Evolutionary conservation across 768 basidiomycete genomes (phyloP), one percentile per base, ranked within the genome.

Genomic region (Pleurotus giganteus): DNA sequence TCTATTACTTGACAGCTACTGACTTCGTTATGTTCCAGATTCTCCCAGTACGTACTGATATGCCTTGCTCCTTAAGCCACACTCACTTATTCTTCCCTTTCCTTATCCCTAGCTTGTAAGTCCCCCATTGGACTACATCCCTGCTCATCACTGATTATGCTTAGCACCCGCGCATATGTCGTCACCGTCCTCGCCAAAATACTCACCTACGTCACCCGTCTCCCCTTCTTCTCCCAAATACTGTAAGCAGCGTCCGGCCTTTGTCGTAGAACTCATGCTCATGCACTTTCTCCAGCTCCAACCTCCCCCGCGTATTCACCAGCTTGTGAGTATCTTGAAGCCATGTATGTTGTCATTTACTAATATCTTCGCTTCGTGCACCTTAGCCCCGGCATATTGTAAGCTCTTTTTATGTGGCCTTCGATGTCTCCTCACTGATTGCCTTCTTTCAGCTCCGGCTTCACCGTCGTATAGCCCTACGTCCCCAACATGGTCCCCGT

Each of bases 151-250:
- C 58, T 43, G 54, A 57, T n/a, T 4, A 28, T 43, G 19, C 34
- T 52, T 63, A 88, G 88, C 90, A 4, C 89, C 91, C 29, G 81
- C 84, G 21, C 86, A 90, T 53, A 81, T 89, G 76, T 94, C n/a
- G n/a, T n/a, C 94, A 6, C 94, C 93, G 0, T 85, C 94, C 3
- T 94, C 92, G 27, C 94, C 94, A 5, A 91, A 88, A 63, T 97
- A 94, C 70, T 94, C 92, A 9, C 95, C 95, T 2, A 93, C 95
- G 0, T 95, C 93, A 3, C 95, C 95, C n/a, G 83, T 87, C 6
- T 94, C 91, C 2, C 94, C 94, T 0, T 82, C 94, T 2, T 95
- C 93, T 31, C 95, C 95, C 53, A 91, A 89, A 81, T 93, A 92
- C 68, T 93, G 91, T 92, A 71, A 60, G 90, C 77, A 23, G 26